These are phyloP conservation scores for Crithidia fasciculata DNA, from an alignment of 208 protist genomes.

Conservation along the genomic window DNA sequence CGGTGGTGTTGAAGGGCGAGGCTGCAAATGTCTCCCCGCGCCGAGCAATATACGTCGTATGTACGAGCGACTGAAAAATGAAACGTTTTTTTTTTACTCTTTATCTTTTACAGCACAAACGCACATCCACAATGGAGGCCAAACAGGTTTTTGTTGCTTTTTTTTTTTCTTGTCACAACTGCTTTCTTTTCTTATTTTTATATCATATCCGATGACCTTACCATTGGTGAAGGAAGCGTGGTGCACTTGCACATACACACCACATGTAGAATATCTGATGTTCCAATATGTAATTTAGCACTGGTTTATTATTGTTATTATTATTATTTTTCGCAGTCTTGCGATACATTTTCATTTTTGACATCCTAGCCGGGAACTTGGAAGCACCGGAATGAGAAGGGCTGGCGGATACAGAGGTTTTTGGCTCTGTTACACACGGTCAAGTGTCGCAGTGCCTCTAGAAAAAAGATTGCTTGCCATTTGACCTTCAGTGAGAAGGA, in stretches of 20 bases:
- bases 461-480: no score
- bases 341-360: background rate
- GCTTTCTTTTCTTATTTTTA: slow-evolving; percentile 8
- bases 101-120: slow-evolving; percentile 5
- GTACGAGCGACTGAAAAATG: background rate
- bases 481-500: no score
- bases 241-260: no score
- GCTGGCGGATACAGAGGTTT: no score
- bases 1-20: slow-evolving; percentile 29
- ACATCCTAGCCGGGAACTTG: no score
- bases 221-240: no score
- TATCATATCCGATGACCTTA: background rate
- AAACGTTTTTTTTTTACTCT: slow-evolving; percentile 1
- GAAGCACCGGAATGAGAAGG: no score
- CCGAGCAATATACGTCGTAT: slow-evolving; percentile 30
- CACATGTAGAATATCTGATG: no score
- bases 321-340: background rate
- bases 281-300: no score
- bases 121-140: background rate
- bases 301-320: no score
- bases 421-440: no score
- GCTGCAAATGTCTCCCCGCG: background rate
- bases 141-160: slow-evolving; percentile 4
- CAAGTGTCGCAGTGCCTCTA: no score
- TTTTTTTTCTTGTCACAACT: slow-evolving; percentile 1